phyloP scores from a whole-genome alignment of 2,329 filamentous ascomycete species.

The Cladorrhinum sp. region DNA sequence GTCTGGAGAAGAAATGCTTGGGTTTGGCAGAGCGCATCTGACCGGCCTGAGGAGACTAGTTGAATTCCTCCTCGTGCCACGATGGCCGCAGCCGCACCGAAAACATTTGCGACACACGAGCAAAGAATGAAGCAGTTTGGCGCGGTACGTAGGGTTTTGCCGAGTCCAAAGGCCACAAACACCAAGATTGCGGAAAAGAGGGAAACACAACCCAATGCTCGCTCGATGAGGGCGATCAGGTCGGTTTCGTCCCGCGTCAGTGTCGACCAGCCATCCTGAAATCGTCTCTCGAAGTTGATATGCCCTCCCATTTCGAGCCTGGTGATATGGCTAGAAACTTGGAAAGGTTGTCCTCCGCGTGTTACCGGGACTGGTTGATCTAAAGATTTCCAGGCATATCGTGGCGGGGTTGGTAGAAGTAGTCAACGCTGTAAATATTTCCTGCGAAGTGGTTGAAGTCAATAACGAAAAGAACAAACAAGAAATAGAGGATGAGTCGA shows the following conservation, averaged over 20 bases:
- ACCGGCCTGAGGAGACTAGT: background rate
- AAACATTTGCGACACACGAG: background rate
- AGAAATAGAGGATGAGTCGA: background rate
- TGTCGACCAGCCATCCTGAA: background rate
- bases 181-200: background rate
- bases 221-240: background rate
- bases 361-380: background rate
- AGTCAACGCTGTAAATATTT: too few relatives aligned
- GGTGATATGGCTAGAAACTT: too few relatives aligned
- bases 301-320: too few relatives aligned
- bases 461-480: background rate
- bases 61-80: background rate
- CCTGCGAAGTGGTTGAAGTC: background rate
- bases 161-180: background rate
- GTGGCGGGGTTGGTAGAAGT: too few relatives aligned
- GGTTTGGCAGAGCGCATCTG: background rate
- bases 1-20: slow-evolving; percentile 32
- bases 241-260: background rate
- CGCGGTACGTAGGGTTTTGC: background rate
- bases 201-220: background rate
- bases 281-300: too few relatives aligned
- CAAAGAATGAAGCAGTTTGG: slow-evolving; percentile 1
- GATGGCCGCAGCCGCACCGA: background rate
- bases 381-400: background rate
- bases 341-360: background rate